Evolutionary conservation across 192 early-diverging fungal species (phyloP), one percentile per base, ranked within the genome.

Genomic region (Coemansia sp.): DNA sequence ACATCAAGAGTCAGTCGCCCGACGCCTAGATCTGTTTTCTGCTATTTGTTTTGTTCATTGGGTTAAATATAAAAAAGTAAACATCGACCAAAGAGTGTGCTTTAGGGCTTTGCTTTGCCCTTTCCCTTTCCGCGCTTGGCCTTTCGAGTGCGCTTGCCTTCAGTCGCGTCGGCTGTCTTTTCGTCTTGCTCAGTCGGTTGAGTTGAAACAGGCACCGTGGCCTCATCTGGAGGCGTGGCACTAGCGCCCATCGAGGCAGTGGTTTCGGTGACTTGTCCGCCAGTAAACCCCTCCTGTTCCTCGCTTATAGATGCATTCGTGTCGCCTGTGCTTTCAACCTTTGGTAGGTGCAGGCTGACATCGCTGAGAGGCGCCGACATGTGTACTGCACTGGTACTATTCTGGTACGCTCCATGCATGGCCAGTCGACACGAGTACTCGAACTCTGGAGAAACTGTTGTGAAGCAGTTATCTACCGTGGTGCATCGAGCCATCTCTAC

Each of bases 51-150:
- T 37, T 8, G 35, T 6, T 6, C 6, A 37, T 37, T 37, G 35
- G 14, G 30, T 9, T 53, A 30, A 26, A 26, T 6, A 17, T 35
- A 17, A 17, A 7, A 17, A 17, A n/a, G 16, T 32, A 32, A 8
- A 32, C 16, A 16, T 35, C 1, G 5, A 32, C 33, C 17, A 17
- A 28, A 3, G 30, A 58, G 14, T 33, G 9, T 13, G 14, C 16
- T 6, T 52, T 21, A 46, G 4, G 10, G 14, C 6, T 59, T 37
- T 9, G 33, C 69, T 26, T 67, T 76, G 52, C 37, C 60, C 40
- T 75, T 80, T 26, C n/a, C 39, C 42, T 64, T 77, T 55, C 61
- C 55, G 33, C 70, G 67, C 67, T 76, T 80, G 40, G 57, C 59
- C 60, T 80, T 80, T 39, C 69, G 72, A 16, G 66, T 11, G 5